Evolutionary conservation across 1,284 basidiomycete species (phyloP).

Genomic region (Papiliotrema nemorosa): DNA sequence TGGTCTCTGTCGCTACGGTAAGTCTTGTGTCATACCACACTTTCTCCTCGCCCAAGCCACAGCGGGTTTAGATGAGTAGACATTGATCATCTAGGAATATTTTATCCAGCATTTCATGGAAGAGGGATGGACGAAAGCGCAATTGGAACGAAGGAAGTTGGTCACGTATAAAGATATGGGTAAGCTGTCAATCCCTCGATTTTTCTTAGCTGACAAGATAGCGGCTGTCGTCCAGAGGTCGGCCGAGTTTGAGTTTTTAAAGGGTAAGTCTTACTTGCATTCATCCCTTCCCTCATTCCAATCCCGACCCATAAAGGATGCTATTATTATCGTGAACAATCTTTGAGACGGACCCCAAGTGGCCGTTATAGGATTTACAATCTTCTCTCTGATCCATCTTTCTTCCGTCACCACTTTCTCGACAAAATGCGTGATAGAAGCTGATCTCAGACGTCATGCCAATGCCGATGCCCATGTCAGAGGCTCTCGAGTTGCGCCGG

Average conservation of each 20-base stretch:
- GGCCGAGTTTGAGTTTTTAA: conserved; percentile 46
- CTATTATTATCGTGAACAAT: conserved; percentile 6
- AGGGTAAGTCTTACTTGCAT: conserved; percentile 29
- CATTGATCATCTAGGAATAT: conserved; percentile 38
- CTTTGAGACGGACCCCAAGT: conserved; percentile 10
- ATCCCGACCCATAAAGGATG: conserved; percentile 31
- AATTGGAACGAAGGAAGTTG: conserved; percentile 47
- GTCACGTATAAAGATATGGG: conserved; percentile 50
- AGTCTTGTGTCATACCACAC: conserved; percentile 11
- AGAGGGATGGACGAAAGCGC: conserved; percentile 47
- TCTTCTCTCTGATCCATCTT: conserved; percentile 45
- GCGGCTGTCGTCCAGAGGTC: conserved; percentile 37
- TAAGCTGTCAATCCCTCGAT: conserved; percentile 8
- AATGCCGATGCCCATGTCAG: conserved; percentile 38
- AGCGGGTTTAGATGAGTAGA: background rate
- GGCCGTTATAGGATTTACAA: conserved; percentile 30
- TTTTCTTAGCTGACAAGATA: conserved; percentile 4
- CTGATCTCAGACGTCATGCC: conserved; percentile 40
- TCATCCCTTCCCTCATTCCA: conserved; percentile 16
- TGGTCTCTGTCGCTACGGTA: conserved; percentile 50
- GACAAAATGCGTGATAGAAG: background rate
- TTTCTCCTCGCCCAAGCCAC: background rate
- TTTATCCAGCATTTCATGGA: conserved; percentile 51
- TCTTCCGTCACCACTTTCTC: background rate
- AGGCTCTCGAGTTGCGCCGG: conserved; percentile 38